Conservation (phyloP, 345 rosid species). For the Stellera chamaejasme region DNA sequence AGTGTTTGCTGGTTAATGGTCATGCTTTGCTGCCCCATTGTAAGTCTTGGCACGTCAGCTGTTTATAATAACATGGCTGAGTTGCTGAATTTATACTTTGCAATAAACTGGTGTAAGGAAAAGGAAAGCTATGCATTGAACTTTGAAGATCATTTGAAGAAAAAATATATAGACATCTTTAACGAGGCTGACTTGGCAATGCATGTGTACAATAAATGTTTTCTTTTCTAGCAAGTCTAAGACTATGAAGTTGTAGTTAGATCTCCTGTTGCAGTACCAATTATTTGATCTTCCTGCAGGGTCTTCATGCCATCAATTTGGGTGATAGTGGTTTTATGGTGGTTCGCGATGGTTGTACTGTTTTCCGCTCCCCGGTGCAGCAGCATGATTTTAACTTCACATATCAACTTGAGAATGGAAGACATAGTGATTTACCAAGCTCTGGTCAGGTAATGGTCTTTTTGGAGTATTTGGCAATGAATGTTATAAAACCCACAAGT, state of each 20-base stretch:
- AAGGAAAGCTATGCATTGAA: too few species aligned
- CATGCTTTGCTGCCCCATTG: too few species aligned
- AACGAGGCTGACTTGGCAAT: too few species aligned
- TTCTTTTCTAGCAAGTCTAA: neutral
- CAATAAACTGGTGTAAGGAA: too few species aligned
- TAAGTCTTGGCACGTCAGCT: too few species aligned
- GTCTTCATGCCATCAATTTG: conserved; percentile 70
- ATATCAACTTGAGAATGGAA: conserved; percentile 85
- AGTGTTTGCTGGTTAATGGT: too few species aligned
- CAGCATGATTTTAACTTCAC: conserved; percentile 96
- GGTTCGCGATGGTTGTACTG: conserved; percentile 85
- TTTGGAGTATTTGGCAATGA: neutral
- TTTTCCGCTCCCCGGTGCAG: conserved; percentile 92
- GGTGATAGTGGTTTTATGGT: conserved; percentile 99
- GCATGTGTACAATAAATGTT: neutral
- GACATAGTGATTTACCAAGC: conserved; percentile 83
- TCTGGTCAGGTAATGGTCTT: conserved; percentile 64
- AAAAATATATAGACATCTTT: neutral
- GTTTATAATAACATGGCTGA: too few species aligned
- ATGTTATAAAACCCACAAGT: neutral
- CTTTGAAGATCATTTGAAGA: neutral
- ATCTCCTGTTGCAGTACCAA: neutral
- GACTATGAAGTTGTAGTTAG: neutral
- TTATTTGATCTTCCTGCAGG: conserved; percentile 28
- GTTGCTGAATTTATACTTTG: too few species aligned